Base-by-base conservation (phyloP, 495 filamentous ascomycete species). In the Penicillium mononematosum region DNA sequence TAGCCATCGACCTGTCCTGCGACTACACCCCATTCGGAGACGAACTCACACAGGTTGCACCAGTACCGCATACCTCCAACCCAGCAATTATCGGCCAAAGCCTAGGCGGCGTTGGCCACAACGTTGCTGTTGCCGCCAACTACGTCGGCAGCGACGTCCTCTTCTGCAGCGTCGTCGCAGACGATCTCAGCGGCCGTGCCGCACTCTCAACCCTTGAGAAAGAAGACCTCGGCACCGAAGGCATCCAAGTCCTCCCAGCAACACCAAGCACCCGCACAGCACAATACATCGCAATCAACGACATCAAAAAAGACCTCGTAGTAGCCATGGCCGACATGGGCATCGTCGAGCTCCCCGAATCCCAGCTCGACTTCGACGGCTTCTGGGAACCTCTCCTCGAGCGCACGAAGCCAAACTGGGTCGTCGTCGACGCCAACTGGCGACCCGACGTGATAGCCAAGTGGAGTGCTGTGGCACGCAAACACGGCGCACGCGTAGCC, bases 321-420 rank as follows among this genome's bases (percentile, higher is more conserved):
- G 66, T 96, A 44, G 92, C 90, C 50, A 95, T 96, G 88, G 91
- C 94, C 17, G 94, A 98, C 67, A 96, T 98, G 91, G 77, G 75
- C 49, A 94, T 98, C 65, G 79, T 96, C 57, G 85, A 91, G 50
- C 70, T 75, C 8, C 63, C 74, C n/a, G 63, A 71, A 45, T 34
- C 68, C 7, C 63, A 72, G 10, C 69, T 79, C 8, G 60, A 75
- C 51, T 75, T 81, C 54, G 66, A 77, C n/a, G 61, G 64, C 57
- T 58, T 81, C 65, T 90, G 87, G 87, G 79, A 82, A 43, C 79
- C 83, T 8, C 70, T 84, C 29, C 67, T 90, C 10, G 63, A 71
- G 20, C 71, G 67, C 12, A 72, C 78, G 10, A 80, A 78, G 50
- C 88, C 91, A 3, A 83, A 83, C 58, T 90, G 86, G 85, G 75